Evolutionary conservation across 2,329 filamentous ascomycete genomes (phyloP).

Genomic region (Cladophialophora chaetospira): DNA sequence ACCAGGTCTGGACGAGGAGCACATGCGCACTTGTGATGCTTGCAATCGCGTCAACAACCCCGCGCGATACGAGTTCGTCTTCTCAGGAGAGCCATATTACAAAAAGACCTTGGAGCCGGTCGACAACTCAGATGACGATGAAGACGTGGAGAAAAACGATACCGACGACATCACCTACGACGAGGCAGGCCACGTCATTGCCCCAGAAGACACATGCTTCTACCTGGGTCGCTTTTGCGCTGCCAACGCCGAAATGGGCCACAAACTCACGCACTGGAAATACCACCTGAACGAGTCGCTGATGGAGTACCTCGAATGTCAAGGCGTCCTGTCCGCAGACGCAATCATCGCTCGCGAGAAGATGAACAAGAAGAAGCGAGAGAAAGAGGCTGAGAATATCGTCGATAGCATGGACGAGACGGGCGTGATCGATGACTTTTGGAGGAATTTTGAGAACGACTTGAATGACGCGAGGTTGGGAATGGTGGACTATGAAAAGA

Average conservation of each 20-base stretch:
- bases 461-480: slow-evolving; percentile 60
- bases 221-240: slow-evolving; percentile 61
- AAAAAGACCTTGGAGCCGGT: slow-evolving; percentile 67
- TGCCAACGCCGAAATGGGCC: slow-evolving; percentile 67
- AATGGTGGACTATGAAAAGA: slow-evolving; percentile 40
- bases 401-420: slow-evolving; percentile 64
- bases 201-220: slow-evolving; percentile 50
- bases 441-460: slow-evolving; percentile 65
- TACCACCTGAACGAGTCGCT: slow-evolving; percentile 73
- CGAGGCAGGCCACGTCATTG: slow-evolving; percentile 51
- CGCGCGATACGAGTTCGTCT: slow-evolving; percentile 64
- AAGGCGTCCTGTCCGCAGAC: slow-evolving; percentile 60
- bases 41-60: slow-evolving; percentile 71
- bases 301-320: slow-evolving; percentile 59
- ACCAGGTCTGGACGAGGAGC: slow-evolving; percentile 23
- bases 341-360: slow-evolving; percentile 63
- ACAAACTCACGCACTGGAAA: slow-evolving; percentile 75
- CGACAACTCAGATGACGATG: slow-evolving; percentile 44
- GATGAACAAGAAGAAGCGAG: slow-evolving; percentile 61
- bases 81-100: slow-evolving; percentile 68
- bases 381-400: slow-evolving; percentile 63
- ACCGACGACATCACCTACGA: slow-evolving; percentile 39
- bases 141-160: slow-evolving; percentile 44
- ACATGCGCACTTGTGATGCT: slow-evolving; percentile 59
- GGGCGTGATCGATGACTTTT: slow-evolving; percentile 64